Evolutionary conservation across 768 basidiomycete species (phyloP), one percentile per base, ranked within the genome.

Genomic region (Agaricus subrufescens): DNA sequence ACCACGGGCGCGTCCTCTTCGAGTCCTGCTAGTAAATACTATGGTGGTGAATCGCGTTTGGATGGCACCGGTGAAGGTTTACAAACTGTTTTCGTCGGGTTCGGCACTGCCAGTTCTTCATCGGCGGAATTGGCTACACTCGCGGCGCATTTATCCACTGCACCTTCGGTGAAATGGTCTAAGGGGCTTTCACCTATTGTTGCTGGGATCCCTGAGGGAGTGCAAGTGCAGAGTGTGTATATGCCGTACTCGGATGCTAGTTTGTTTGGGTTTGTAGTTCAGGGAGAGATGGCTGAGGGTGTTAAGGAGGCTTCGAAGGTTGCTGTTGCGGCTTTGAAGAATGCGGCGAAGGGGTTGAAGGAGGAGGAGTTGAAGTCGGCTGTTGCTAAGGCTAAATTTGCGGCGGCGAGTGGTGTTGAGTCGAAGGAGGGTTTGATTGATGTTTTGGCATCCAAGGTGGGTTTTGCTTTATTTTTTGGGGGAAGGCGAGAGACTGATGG

Each of bases 241-340:
- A 76, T 94, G 11, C 86, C 89, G 12, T 98, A 98, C 75, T 91
- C 94, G 14, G 96, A 98, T 67, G 95, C 94, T 3, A 77, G 88
- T 6, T 79, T 99, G 50, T 84, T 96, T 58, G 94, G 94, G 57
- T 71, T 97, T 55, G 71, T 92, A 52, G 75, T 98, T 37, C 85
- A 90, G 66, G 92, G 85, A 5, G 68, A 76, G 38, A 87, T 85
- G 25, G 67, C 79, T 1, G 75, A 78, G 44, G 81, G 75, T 51
- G 85, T 92, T 46, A 84, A 78, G 62, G 80, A 85, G 55, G 90
- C 86, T 23, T 83, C 80, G 15, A 83, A 84, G 70, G 76, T 75
- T n/a, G 85, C 86, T 30, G 84, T 90, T 29, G 74, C 81, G 54
- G 85, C 81, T 14, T 68, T 94, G 61, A 84, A 84, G 74, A 77